phyloP scores from a whole-genome alignment of 164 flowering plant genomes.

The Taxillus chinensis region DNA sequence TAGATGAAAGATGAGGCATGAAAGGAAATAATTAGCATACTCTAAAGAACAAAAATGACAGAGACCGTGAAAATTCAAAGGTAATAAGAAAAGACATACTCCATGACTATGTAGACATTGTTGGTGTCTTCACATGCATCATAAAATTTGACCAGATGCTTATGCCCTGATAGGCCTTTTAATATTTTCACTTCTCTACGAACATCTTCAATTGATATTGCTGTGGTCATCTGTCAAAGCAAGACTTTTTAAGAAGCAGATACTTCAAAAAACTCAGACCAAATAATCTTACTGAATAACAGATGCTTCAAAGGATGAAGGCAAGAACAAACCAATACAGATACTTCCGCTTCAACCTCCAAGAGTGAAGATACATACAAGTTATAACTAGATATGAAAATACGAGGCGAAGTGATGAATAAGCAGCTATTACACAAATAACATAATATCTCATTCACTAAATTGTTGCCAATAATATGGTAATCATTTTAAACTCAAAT shows the following conservation, averaged over 20 bases:
- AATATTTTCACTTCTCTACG: slow-evolving; percentile 71
- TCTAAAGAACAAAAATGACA: neutral
- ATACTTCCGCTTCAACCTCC: too few species aligned
- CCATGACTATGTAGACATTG: slow-evolving; percentile 69
- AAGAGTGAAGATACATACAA: too few species aligned
- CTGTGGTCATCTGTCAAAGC: slow-evolving; percentile 60
- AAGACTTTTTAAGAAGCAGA: slow-evolving; percentile 7
- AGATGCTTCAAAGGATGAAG: neutral
- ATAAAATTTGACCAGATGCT: slow-evolving; percentile 44
- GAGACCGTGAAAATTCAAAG: neutral
- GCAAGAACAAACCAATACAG: too few species aligned
- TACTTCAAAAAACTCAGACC: neutral
- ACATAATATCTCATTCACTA: too few species aligned
- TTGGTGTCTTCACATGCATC: slow-evolving; percentile 73
- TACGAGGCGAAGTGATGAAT: too few species aligned
- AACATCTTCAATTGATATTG: slow-evolving; percentile 70
- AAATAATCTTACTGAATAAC: neutral
- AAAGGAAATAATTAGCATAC: too few species aligned
- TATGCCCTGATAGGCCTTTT: slow-evolving; percentile 61
- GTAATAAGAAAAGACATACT: slow-evolving; percentile 38
- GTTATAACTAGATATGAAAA: too few species aligned
- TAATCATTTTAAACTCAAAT: too few species aligned
- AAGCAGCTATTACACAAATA: too few species aligned
- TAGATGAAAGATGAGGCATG: too few species aligned
- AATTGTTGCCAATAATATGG: too few species aligned